Base-by-base conservation (phyloP, 176 grass and related monocot species). In the Triticum turgidum region DNA sequence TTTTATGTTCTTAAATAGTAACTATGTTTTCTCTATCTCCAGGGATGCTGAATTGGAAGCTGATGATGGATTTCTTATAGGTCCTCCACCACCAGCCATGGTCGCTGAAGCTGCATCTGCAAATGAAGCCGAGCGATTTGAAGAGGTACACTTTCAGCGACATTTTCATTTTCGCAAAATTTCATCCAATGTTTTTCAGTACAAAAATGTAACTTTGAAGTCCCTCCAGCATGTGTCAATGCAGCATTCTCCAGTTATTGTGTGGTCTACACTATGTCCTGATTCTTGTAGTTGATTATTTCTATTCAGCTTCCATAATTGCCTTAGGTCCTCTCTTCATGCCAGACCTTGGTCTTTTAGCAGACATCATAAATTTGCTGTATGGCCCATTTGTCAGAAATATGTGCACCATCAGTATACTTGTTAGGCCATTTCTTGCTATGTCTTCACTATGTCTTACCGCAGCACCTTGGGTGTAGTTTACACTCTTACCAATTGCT, bases 101-200 rank as follows among this genome's bases (percentile, higher is more conserved):
- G 96, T 98, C 45, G 82, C 88, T 56, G 96, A 98, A 84, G 92
- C 82, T 82, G 93, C 92, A 91, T 98, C 93, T 82, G 96, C 93
- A 88, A 98, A 98, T 92, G 96, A 98, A 89, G 96, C 96, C 22
- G 96, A 98, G 76, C 90, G 96, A 67, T 98, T 98, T 73, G 96
- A 98, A 89, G 96, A 98, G 96, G 95, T 98, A 87, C 41, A 69
- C 63, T 78, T 67, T 76, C 63, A 72, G 56, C 88, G 1, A 75
- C 8, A 81, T 41, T 27, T 67, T 35, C 22, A 59, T 76, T 73
- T 74, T 76, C 69, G 13, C 24, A 73, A 41, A 45, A 29, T 20
- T 13, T 11, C 22, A 63, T 56, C 35, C 18, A 56, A 62, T 52
- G 5, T 63, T 51, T 78, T 10, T 30, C 29, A 82, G 15, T 54